These are phyloP conservation scores for Annulohypoxylon truncatum DNA, from an alignment of 2,329 filamentous ascomycete species.

Conservation along the genomic window DNA sequence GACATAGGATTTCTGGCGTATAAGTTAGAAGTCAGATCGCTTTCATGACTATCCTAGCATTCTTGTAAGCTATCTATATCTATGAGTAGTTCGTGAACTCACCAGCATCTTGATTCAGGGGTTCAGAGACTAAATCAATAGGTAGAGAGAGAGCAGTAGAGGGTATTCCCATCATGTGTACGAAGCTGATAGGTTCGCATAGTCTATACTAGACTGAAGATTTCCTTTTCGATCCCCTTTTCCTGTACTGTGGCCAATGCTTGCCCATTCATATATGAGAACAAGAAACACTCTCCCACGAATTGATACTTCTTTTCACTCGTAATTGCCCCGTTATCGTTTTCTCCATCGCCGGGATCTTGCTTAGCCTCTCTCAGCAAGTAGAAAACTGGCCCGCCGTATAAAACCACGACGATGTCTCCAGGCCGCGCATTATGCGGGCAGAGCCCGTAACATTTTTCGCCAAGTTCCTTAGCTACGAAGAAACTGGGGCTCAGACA, in stretches of 20 bases:
- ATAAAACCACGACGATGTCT: not conserved
- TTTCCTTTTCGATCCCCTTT: not conserved
- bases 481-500: not conserved
- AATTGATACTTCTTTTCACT: not conserved
- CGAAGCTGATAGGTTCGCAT: not conserved
- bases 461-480: not conserved
- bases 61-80: too few relatives aligned
- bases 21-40: too few relatives aligned
- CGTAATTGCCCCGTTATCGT: too few relatives aligned
- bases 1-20: too few relatives aligned
- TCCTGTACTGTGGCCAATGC: not conserved
- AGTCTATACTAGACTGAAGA: not conserved
- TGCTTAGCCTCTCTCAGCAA: not conserved
- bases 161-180: too few relatives aligned
- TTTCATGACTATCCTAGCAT: too few relatives aligned
- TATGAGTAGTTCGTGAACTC: too few relatives aligned
- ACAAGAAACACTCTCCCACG: conserved; percentile 1
- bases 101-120: too few relatives aligned
- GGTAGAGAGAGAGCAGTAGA: too few relatives aligned
- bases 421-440: not conserved
- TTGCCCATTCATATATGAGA: conserved; percentile 1
- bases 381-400: conserved; percentile 1
- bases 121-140: too few relatives aligned
- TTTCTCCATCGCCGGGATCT: too few relatives aligned
- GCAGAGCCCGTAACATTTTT: not conserved